Evolutionary conservation across 2,329 filamentous ascomycete genomes (phyloP), one percentile per base, ranked within the genome.

Genomic region (Cadophora sp.): DNA sequence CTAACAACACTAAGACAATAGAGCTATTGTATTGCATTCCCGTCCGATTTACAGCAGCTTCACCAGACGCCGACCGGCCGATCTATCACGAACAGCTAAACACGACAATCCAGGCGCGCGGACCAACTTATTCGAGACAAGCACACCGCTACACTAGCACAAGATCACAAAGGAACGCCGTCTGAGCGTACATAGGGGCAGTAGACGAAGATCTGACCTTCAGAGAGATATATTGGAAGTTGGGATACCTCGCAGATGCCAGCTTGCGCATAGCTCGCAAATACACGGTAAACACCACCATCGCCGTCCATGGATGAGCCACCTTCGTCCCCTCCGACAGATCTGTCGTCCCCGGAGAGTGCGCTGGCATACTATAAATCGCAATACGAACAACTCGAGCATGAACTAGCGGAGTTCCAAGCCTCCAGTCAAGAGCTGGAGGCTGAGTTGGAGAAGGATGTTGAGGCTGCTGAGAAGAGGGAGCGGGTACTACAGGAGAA

Each of bases 361-460:
- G 91, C 94, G 69, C 84, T 99, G 62, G 86, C 90, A 66, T 97
- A 96, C 87, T 99, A 98, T 87, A 99, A 99, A 83, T 82, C 89
- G 63, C 95, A 98, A 79, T 98, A 98, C 82, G 94, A 96, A 81
- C 89, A 93, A 78, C 86, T 99, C 45, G 96, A 97, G 80, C 84
- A 89, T 62, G 96, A 99, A 80, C 87, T 99, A 68, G 88, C 92
- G 70, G 96, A 99, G 76, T 99, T 99, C 79, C 93, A 97, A 77
- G 86, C 93, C 66, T 97, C 94, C 64, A 97, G 94, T 80, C 92
- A 93, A 78, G 96, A 98, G 79, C 86, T 99, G 36, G 96, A 99
- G 80, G 88, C 91, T 58, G 96, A 98, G 80, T 84, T 99, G 62
- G 96, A 99, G 80, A 96, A 94, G 83, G 96, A 99, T 78, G 90